These are phyloP conservation scores for Exophiala oligosperma DNA, from an alignment of 2,329 filamentous ascomycete genomes.

Conservation along the genomic window DNA sequence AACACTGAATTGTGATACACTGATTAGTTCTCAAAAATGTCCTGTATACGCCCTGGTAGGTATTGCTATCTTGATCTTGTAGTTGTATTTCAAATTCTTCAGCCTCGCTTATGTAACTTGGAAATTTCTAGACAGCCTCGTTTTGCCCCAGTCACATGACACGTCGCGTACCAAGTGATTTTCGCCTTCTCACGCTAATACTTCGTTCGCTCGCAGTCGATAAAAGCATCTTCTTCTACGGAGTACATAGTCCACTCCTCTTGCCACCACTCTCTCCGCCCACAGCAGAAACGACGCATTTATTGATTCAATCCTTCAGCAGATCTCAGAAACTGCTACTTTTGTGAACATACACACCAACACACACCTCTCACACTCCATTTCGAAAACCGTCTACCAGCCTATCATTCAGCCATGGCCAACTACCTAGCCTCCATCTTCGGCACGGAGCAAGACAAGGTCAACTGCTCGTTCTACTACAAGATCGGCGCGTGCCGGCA, in stretches of 20 bases:
- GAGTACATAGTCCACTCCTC: too few relatives aligned
- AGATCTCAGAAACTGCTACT: too few relatives aligned
- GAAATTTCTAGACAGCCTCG: not conserved
- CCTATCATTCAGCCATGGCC: slow-evolving; percentile 61
- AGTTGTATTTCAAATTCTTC: too few relatives aligned
- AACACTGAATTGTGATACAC: too few relatives aligned
- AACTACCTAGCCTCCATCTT: slow-evolving; percentile 99
- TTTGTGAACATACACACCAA: too few relatives aligned
- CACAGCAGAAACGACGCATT: too few relatives aligned
- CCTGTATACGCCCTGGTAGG: too few relatives aligned
- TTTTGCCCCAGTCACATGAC: not conserved
- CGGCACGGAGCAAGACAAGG: slow-evolving; percentile 98
- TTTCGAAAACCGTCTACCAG: not conserved
- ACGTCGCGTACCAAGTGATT: not conserved
- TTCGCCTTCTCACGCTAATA: not conserved
- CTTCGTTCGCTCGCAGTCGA: not conserved
- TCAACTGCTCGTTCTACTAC: slow-evolving; percentile 99
- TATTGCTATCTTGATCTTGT: too few relatives aligned
- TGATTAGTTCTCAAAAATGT: too few relatives aligned
- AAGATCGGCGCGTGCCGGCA: slow-evolving; percentile 99
- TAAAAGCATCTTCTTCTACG: not conserved
- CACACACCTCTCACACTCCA: not conserved
- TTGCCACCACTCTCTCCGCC: too few relatives aligned
- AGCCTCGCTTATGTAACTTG: slow-evolving; percentile 1
- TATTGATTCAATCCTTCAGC: too few relatives aligned